Evolutionary conservation across 441 rosid genomes (phyloP).

Genomic region (Oxalis stricta): DNA sequence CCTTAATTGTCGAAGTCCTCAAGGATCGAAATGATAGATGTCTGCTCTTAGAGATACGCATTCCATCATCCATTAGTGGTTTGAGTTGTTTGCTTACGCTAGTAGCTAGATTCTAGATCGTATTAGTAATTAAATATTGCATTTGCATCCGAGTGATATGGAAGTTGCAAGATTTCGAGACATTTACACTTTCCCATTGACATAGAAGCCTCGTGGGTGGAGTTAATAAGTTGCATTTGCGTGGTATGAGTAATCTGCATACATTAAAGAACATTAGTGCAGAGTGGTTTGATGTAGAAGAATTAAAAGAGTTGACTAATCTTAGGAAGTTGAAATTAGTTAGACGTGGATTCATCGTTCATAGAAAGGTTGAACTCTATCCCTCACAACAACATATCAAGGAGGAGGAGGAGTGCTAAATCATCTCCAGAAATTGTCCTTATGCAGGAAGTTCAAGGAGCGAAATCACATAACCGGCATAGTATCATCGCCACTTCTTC

Average conservation of each 20-base stretch:
- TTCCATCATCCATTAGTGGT: slow-evolving; percentile 6
- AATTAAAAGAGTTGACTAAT: slow-evolving; percentile 12
- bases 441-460: too few relatives aligned
- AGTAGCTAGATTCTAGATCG: slow-evolving; percentile 7
- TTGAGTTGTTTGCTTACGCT: slow-evolving; percentile 6
- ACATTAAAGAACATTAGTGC: slow-evolving; percentile 24
- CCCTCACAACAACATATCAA: slow-evolving; percentile 3
- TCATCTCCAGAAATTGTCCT: too few relatives aligned
- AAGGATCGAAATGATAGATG: too few relatives aligned
- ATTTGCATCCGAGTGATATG: slow-evolving; percentile 6
- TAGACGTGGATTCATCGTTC: slow-evolving; percentile 12
- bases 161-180: slow-evolving; percentile 16
- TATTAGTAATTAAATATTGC: slow-evolving; percentile 9
- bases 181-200: slow-evolving; percentile 20
- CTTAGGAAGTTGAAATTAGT: slow-evolving; percentile 22
- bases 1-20: too few relatives aligned
- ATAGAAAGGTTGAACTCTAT: slow-evolving; percentile 11
- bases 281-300: slow-evolving; percentile 12
- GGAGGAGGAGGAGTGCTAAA: slow-evolving; percentile 11
- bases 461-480: slow-evolving; percentile 14
- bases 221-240: slow-evolving; percentile 10
- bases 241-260: slow-evolving; percentile 16
- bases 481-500: slow-evolving; percentile 16
- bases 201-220: too few relatives aligned
- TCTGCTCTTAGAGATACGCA: slow-evolving; percentile 4